These are phyloP conservation scores for Trametes sanguinea DNA, from an alignment of 768 basidiomycete genomes.

Conservation along the genomic window DNA sequence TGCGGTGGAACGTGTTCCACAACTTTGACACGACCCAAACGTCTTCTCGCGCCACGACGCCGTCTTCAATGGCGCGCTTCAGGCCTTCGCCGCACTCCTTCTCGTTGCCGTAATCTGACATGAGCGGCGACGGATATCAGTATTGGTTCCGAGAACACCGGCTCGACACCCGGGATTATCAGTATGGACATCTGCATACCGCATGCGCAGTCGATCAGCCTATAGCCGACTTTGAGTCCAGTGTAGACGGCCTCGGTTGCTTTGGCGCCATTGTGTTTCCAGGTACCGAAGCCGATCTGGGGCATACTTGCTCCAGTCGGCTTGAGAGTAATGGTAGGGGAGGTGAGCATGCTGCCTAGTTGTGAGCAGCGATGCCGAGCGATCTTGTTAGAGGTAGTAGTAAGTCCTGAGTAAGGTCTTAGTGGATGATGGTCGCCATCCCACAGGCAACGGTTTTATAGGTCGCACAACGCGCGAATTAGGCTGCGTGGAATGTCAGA, in stretches of 20 bases:
- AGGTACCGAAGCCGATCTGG: slow-evolving; percentile 28
- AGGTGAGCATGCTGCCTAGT: neutral
- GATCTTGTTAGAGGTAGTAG: neutral
- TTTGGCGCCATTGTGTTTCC: slow-evolving; percentile 26
- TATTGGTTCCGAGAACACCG: neutral
- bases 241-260: slow-evolving; percentile 26
- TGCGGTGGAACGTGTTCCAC: slow-evolving; percentile 46
- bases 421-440: neutral
- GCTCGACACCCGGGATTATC: neutral
- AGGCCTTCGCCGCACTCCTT: slow-evolving; percentile 41
- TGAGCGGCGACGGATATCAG: neutral
- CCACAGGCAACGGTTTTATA: neutral
- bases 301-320: slow-evolving; percentile 19
- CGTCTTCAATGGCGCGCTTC: slow-evolving; percentile 38
- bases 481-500: neutral
- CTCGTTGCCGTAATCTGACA: slow-evolving; percentile 45
- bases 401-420: neutral
- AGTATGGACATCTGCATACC: slow-evolving; percentile 5
- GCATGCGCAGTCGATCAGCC: slow-evolving; percentile 26
- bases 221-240: slow-evolving; percentile 26
- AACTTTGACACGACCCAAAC: slow-evolving; percentile 36
- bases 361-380: neutral
- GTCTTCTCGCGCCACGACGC: slow-evolving; percentile 44
- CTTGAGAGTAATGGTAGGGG: slow-evolving; percentile 11
- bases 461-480: neutral